phyloP scores from a whole-genome alignment of 208 protist species.

The Wallacemonas collosoma region DNA sequence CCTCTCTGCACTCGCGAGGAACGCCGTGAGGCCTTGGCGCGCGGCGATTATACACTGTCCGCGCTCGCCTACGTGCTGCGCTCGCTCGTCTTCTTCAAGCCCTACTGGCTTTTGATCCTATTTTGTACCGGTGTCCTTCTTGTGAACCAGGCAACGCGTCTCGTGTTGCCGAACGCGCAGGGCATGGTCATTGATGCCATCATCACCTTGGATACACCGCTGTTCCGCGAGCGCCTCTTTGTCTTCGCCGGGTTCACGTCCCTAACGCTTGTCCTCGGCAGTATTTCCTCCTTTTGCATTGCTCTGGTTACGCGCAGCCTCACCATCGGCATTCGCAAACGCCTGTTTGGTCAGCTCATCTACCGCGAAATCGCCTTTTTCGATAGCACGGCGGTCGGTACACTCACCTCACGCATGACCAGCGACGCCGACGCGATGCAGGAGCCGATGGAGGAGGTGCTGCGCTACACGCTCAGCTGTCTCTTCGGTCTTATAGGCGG shows the following conservation, averaged over 20 bases:
- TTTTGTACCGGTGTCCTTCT: not conserved
- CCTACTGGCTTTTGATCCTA: not conserved
- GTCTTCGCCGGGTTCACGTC: not conserved
- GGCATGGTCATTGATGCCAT: constrained; percentile 14
- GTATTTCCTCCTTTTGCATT: constrained; percentile 12
- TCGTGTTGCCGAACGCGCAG: constrained; percentile 9
- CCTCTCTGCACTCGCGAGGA: not conserved
- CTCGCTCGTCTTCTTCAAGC: constrained; percentile 11
- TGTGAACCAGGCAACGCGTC: not conserved
- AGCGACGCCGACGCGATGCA: constrained; percentile 18
- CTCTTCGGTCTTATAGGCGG: constrained; percentile 16
- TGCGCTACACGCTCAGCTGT: not conserved
- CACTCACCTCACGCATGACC: constrained; percentile 19
- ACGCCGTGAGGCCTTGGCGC: not conserved
- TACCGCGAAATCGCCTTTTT: constrained; percentile 17
- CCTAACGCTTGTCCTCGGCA: constrained; percentile 6
- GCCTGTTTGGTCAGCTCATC: constrained; percentile 5
- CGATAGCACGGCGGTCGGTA: constrained; percentile 10
- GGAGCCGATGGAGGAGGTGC: constrained; percentile 12
- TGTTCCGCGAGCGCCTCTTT: not conserved
- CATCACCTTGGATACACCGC: not conserved
- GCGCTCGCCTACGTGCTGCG: not conserved
- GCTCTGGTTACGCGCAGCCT: constrained; percentile 4
- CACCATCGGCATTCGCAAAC: not conserved
- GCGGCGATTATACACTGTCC: not conserved